These are phyloP conservation scores for Teunomyces panamensis DNA, from an alignment of 805 yeast species.

Conservation along the genomic window DNA sequence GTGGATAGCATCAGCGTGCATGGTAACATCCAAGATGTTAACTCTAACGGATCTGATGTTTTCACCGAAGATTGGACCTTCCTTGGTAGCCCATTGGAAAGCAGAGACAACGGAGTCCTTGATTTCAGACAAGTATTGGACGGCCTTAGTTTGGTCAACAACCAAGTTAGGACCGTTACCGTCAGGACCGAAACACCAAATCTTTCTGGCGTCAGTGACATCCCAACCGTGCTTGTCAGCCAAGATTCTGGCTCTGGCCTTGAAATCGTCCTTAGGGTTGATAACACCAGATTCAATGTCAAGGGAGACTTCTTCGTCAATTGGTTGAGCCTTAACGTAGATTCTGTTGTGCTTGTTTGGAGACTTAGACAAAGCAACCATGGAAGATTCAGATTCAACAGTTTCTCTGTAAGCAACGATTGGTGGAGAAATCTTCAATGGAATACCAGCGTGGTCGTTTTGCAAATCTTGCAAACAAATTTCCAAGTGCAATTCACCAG, in stretches of 20 bases:
- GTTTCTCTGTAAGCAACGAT: conserved; percentile 99
- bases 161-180: conserved; percentile 98
- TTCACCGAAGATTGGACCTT: conserved; percentile 99
- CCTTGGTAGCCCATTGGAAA: conserved; percentile 99
- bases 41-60: conserved; percentile 92
- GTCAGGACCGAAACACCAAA: conserved; percentile 99
- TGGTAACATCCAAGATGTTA: conserved; percentile 97
- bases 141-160: conserved; percentile 99
- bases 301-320: conserved; percentile 85
- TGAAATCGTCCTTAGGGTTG: conserved; percentile 95
- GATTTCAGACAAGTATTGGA: conserved; percentile 97
- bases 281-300: conserved; percentile 94
- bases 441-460: conserved; percentile 99
- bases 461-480: conserved; percentile 94
- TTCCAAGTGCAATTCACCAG: conserved; percentile 99
- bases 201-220: conserved; percentile 99
- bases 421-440: conserved; percentile 96
- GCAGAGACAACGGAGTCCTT: conserved; percentile 99
- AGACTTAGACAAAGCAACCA: conserved; percentile 96
- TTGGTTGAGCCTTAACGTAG: conserved; percentile 95
- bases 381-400: conserved; percentile 88
- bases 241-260: conserved; percentile 97
- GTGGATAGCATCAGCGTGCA: conserved; percentile 99
- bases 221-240: conserved; percentile 99
- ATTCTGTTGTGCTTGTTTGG: conserved; percentile 99